These are phyloP conservation scores for Arachis hypogaea DNA, from an alignment of 306 rosid species.

Conservation along the genomic window DNA sequence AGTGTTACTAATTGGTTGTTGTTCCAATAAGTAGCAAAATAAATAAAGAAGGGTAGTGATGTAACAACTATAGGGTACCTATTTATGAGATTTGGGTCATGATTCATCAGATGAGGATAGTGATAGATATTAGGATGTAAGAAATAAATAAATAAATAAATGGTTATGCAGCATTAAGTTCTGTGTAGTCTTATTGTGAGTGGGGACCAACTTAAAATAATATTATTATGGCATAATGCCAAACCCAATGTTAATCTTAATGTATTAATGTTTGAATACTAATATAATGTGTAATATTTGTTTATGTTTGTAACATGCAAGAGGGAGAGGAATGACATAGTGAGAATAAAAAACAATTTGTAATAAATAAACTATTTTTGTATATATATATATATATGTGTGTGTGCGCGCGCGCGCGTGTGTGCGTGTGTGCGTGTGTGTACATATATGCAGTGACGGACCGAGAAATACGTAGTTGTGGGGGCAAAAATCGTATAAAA, in stretches of 20 bases:
- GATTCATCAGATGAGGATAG: background rate
- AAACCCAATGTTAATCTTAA: background rate
- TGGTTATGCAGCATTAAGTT: background rate
- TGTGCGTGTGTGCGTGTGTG: too few species aligned
- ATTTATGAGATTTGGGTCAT: background rate
- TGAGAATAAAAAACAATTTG: too few species aligned
- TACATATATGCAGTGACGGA: too few species aligned
- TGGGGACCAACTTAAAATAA: background rate
- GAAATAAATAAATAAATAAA: background rate
- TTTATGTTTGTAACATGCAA: conserved; percentile 1
- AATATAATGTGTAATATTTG: too few species aligned
- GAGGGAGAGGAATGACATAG: background rate
- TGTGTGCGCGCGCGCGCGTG: too few species aligned
- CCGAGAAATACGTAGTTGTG: too few species aligned
- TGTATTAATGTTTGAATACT: too few species aligned
- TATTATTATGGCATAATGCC: background rate
- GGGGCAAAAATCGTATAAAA: too few species aligned
- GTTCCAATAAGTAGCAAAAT: background rate
- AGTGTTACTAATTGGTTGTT: background rate
- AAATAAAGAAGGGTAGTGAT: background rate
- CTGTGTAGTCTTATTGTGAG: background rate
- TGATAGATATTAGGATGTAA: background rate
- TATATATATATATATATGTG: too few species aligned
- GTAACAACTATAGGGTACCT: background rate
- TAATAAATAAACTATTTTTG: too few species aligned